Evolutionary conservation across 805 yeast genomes (phyloP).

Genomic region (Kodamaea sagamina): DNA sequence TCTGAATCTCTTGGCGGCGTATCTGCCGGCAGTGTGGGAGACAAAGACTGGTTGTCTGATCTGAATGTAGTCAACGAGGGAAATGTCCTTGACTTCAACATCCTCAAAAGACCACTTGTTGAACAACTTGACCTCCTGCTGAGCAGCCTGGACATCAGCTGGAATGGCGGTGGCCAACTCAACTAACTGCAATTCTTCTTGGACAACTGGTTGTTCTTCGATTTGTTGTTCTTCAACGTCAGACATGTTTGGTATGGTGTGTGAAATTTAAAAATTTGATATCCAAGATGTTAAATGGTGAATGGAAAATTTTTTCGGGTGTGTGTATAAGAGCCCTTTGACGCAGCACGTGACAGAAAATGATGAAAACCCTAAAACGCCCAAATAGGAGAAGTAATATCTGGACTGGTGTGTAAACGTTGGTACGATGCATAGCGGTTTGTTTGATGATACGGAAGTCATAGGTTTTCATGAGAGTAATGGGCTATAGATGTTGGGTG

Average conservation of each 20-base stretch:
- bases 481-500: too few species aligned
- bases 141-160: conserved; percentile 93
- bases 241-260: conserved; percentile 60
- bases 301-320: not conserved
- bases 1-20: conserved; percentile 99
- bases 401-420: not conserved
- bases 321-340: conserved; percentile 6
- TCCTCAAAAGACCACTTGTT: conserved; percentile 99
- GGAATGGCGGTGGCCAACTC: conserved; percentile 96
- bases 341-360: conserved; percentile 5
- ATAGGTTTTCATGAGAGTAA: too few species aligned
- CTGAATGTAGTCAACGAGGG: conserved; percentile 97
- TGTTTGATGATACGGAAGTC: too few species aligned
- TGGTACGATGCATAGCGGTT: not conserved
- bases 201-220: conserved; percentile 67
- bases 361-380: not conserved
- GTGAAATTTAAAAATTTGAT: conserved; percentile 2
- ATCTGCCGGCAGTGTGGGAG: conserved; percentile 99
- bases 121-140: conserved; percentile 95
- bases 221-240: conserved; percentile 72
- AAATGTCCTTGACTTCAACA: conserved; percentile 95
- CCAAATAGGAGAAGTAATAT: conserved; percentile 5
- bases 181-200: conserved; percentile 80
- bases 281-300: not conserved
- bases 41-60: conserved; percentile 96